Percentiles rank a stretch among this genome's conserved stretches.
Conservation (phyloP, 345 rosid species). For the Acer campestre region DNA sequence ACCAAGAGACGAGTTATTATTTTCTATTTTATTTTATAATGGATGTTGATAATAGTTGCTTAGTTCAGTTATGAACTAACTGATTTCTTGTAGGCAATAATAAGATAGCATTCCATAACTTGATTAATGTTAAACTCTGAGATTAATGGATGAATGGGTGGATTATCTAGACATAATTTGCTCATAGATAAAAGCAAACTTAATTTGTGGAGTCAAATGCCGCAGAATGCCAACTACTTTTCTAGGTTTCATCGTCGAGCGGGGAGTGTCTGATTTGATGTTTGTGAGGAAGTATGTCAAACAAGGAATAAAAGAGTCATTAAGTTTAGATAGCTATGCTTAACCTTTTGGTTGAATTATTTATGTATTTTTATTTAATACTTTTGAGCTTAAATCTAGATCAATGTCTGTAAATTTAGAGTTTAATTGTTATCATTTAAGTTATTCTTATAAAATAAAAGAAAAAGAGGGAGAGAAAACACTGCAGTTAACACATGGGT, state of each 20-base stretch:
- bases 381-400: not conserved
- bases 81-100: slow-evolving; percentile 3
- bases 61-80: not conserved
- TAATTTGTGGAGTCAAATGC: slow-evolving; percentile 2
- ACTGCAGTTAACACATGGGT: not conserved
- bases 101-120: not conserved
- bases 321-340: not conserved
- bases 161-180: not conserved
- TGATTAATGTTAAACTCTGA: not conserved
- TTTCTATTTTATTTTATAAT: slow-evolving; percentile 10
- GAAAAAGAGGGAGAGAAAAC: not conserved
- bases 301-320: not conserved
- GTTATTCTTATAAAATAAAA: not conserved
- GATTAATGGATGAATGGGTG: no score
- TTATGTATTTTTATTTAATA: not conserved
- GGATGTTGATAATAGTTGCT: not conserved
- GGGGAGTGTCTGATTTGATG: not conserved
- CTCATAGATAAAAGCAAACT: not conserved
- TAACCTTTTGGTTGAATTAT: not conserved
- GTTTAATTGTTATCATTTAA: not conserved
- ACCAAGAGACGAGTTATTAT: not conserved
- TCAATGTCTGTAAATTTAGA: not conserved
- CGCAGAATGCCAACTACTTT: not conserved
- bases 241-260: not conserved
- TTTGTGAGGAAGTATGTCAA: not conserved